These are phyloP conservation scores for Geotrichum armillariae DNA, from an alignment of 1,139 yeast species.

Conservation along the genomic window DNA sequence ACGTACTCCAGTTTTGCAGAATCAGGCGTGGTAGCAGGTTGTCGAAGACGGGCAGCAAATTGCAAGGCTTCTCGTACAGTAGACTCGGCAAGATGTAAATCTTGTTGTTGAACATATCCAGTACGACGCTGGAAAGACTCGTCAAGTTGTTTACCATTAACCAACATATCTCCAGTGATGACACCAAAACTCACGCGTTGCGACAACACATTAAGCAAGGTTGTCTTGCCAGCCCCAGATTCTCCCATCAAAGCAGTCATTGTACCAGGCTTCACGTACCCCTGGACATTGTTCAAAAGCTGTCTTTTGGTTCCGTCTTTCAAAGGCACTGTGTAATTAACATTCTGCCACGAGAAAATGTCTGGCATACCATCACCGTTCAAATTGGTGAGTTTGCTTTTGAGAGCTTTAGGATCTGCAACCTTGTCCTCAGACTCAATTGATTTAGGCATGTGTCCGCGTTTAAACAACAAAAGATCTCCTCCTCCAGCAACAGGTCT, in stretches of 20 bases:
- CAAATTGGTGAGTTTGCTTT: slow-evolving; percentile 38
- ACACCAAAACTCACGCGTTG: slow-evolving; percentile 58
- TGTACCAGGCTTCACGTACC: slow-evolving; percentile 62
- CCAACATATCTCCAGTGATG: slow-evolving; percentile 60
- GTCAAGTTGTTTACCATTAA: slow-evolving; percentile 54
- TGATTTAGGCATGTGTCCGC: slow-evolving; percentile 48
- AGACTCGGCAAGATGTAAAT: slow-evolving; percentile 54
- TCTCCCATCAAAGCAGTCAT: slow-evolving; percentile 64
- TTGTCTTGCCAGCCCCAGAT: slow-evolving; percentile 68
- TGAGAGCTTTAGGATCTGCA: slow-evolving; percentile 46
- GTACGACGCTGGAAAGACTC: slow-evolving; percentile 56
- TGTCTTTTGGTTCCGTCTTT: slow-evolving; percentile 45
- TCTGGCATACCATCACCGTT: slow-evolving; percentile 37
- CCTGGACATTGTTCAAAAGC: slow-evolving; percentile 55
- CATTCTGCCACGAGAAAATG: slow-evolving; percentile 49
- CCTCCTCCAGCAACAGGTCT: slow-evolving; percentile 43
- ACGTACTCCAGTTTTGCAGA: slow-evolving; percentile 54
- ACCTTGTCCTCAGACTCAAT: slow-evolving; percentile 46
- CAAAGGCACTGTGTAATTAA: slow-evolving; percentile 49
- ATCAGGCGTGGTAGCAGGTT: slow-evolving; percentile 48
- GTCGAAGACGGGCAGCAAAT: slow-evolving; percentile 60
- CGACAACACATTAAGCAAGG: slow-evolving; percentile 56
- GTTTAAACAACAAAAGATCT: slow-evolving; percentile 42
- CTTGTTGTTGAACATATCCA: slow-evolving; percentile 66
- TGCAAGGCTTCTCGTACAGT: slow-evolving; percentile 60